A percentile compares a stretch with the other conserved stretches of the same genome.
These are phyloP conservation scores for Turnera subulata DNA, from an alignment of 345 rosid genomes.

Conservation along the genomic window DNA sequence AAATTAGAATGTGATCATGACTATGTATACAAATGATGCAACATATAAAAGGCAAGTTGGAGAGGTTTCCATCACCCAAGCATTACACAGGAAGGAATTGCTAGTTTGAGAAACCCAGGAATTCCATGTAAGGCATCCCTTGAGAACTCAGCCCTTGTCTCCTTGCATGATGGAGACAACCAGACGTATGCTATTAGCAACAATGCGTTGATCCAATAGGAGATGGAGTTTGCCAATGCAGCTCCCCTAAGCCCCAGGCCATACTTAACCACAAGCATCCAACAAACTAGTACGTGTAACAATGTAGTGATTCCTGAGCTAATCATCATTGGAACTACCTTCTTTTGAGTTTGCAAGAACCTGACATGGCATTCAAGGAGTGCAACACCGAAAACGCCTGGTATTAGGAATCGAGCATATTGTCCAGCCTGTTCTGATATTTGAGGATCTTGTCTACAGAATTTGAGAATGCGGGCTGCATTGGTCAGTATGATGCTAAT, in stretches of 20 bases:
- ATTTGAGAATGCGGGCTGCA: slow-evolving; percentile 12
- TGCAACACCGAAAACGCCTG: slow-evolving; percentile 39
- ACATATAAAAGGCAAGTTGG: neutral
- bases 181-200: slow-evolving; percentile 18
- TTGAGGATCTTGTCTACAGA: slow-evolving; percentile 10
- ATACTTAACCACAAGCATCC: slow-evolving; percentile 38
- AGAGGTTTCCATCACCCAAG: too few relatives aligned
- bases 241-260: slow-evolving; percentile 48
- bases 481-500: neutral
- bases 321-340: slow-evolving; percentile 46
- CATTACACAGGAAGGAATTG: too few relatives aligned
- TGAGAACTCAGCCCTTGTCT: slow-evolving; percentile 38
- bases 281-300: slow-evolving; percentile 37
- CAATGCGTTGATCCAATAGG: slow-evolving; percentile 34
- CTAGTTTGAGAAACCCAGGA: too few relatives aligned
- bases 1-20: neutral
- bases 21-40: too few relatives aligned
- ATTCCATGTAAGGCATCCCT: too few relatives aligned
- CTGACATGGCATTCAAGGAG: slow-evolving; percentile 38
- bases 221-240: slow-evolving; percentile 40
- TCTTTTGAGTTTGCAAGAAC: slow-evolving; percentile 49
- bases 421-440: slow-evolving; percentile 35
- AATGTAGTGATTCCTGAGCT: slow-evolving; percentile 38
- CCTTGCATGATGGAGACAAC: slow-evolving; percentile 30
- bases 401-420: slow-evolving; percentile 42